These are phyloP conservation scores for Nakaseomyces delphensis DNA, from an alignment of 1,139 yeast species.

Conservation along the genomic window DNA sequence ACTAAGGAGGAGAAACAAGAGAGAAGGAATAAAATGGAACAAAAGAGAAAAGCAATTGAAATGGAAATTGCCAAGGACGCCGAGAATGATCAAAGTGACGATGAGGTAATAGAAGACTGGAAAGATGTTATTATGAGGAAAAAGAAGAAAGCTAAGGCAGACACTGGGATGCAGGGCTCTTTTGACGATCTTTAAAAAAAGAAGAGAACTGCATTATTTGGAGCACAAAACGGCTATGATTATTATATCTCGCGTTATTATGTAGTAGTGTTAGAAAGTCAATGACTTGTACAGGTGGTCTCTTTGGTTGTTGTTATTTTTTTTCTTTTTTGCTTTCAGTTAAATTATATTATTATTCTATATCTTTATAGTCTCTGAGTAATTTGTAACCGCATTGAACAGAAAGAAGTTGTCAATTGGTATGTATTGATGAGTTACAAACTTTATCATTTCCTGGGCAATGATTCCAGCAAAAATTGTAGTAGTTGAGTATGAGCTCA, in stretches of 20 bases:
- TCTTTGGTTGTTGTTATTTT: no score
- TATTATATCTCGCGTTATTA: background rate
- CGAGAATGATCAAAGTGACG: slow-evolving; percentile 40
- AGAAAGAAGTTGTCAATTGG: slow-evolving; percentile 60
- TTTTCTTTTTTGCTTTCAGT: no score
- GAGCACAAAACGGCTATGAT: no score
- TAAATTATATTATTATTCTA: no score
- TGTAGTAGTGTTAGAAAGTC: no score
- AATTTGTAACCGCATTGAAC: slow-evolving; percentile 49
- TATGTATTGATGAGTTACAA: slow-evolving; percentile 61
- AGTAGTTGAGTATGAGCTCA: slow-evolving; percentile 22
- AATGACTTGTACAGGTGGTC: no score
- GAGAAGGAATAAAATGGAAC: slow-evolving; percentile 54
- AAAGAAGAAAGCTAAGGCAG: slow-evolving; percentile 33
- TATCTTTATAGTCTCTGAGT: background rate
- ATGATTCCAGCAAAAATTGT: slow-evolving; percentile 70
- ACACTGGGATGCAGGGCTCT: slow-evolving; percentile 42
- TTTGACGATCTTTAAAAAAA: slow-evolving; percentile 53
- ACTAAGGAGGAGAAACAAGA: slow-evolving; percentile 56
- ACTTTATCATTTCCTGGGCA: slow-evolving; percentile 65
- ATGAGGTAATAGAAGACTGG: slow-evolving; percentile 70
- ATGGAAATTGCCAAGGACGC: slow-evolving; percentile 35
- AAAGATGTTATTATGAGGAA: slow-evolving; percentile 64
- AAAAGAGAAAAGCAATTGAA: slow-evolving; percentile 57
- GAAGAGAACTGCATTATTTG: background rate